phyloP scores from a whole-genome alignment of 2,329 filamentous ascomycete genomes.

The Trichoderma sp. region DNA sequence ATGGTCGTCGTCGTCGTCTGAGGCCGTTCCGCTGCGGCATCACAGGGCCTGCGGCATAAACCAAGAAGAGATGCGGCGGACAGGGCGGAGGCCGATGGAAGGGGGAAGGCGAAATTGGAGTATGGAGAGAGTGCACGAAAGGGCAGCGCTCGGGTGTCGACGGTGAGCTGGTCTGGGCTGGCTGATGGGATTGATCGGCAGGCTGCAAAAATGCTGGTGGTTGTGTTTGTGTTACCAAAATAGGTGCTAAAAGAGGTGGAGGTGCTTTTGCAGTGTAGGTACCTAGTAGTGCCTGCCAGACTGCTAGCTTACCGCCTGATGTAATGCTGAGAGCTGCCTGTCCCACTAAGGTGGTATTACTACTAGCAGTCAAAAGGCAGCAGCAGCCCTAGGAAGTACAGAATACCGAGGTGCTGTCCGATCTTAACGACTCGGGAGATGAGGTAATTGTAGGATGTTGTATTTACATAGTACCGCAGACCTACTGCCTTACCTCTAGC shows the following conservation, averaged over 20 bases:
- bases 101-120: background rate
- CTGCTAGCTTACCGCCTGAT: background rate
- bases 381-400: too few relatives aligned
- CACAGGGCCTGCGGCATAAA: slow-evolving; percentile 29
- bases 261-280: background rate
- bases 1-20: slow-evolving; percentile 39
- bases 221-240: background rate
- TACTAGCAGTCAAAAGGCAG: too few relatives aligned
- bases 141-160: background rate
- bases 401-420: too few relatives aligned
- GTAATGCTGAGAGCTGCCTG: slow-evolving; percentile 5
- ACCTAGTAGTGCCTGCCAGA: background rate
- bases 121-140: background rate
- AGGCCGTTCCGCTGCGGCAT: slow-evolving; percentile 34
- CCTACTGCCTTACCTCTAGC: too few relatives aligned
- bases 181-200: slow-evolving; percentile 20
- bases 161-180: background rate
- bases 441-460: too few relatives aligned
- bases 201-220: background rate
- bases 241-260: background rate
- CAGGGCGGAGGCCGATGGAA: background rate
- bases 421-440: too few relatives aligned
- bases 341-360: too few relatives aligned
- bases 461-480: too few relatives aligned
- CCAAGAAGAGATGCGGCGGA: background rate